Evolutionary conservation across 148 eudicot species (phyloP).

Genomic region (Chenopodium formosanum): DNA sequence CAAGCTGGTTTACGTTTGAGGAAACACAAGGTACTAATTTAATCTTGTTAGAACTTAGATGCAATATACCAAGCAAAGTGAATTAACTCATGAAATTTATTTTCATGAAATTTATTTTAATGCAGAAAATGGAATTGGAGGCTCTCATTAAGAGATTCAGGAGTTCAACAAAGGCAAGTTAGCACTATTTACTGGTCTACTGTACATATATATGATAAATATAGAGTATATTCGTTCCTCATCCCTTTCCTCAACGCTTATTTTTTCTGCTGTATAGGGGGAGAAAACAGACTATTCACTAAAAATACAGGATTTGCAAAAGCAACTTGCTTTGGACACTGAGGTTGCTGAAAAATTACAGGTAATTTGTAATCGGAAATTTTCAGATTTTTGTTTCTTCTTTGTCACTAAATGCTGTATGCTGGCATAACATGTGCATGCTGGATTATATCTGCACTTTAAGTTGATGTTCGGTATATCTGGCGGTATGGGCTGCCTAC

Average conservation of each 20-base stretch:
- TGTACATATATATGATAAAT: not conserved
- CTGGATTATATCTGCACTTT: not conserved
- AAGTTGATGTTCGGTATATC: not conserved
- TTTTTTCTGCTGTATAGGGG: constrained; percentile 44
- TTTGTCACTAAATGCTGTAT: not conserved
- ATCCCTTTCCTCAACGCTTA: not conserved
- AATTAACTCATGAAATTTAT: constrained; percentile 3
- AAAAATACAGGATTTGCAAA: constrained; percentile 92
- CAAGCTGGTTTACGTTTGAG: constrained; percentile 92
- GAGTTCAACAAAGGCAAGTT: constrained; percentile 81
- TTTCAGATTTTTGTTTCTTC: not conserved
- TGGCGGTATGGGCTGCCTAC: not conserved
- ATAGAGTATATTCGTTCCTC: not conserved
- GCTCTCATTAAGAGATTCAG: constrained; percentile 75
- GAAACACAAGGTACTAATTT: constrained; percentile 72
- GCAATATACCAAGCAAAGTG: constrained; percentile 1
- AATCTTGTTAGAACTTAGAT: constrained; percentile 17
- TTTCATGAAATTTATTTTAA: not conserved
- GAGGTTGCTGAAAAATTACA: constrained; percentile 92
- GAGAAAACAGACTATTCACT: constrained; percentile 85
- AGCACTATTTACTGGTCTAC: not conserved
- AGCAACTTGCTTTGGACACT: constrained; percentile 85
- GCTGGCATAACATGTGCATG: not conserved
- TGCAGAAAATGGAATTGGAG: constrained; percentile 85
- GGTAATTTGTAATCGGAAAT: constrained; percentile 35